Evolutionary conservation across 1,284 basidiomycete genomes (phyloP), one percentile per base, ranked within the genome.

Genomic region (Ustilago crameri): DNA sequence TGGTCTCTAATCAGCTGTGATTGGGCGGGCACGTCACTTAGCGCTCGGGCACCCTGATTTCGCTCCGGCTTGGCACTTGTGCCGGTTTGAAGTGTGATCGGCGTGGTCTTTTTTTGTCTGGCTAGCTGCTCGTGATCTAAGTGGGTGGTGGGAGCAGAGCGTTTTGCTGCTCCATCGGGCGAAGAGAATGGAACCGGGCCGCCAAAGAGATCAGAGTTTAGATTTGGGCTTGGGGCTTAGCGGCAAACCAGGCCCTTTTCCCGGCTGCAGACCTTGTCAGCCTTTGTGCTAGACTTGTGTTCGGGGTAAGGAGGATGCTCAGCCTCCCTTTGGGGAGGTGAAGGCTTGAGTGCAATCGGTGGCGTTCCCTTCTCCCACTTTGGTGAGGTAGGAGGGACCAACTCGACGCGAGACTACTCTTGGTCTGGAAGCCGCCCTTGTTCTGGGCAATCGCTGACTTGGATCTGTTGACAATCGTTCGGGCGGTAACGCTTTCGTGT

Each of bases 391-490:
- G 32, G 9, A 10, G 51, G 77, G 54, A 70, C 27, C 66, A 80
- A 80, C 78, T 80, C 78, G 76, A 80, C 75, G 78, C 78, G 78
- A 71, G 78, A 80, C 78, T 80, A 80, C 78, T 80, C 78, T 80
- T 71, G 72, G 65, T 62, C 75, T 76, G 75, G 60, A 63, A 68
- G 64, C 69, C 63, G 17, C 51, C 42, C 17, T 24, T 24, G 30
- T 37, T 23, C 45, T 27, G 32, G 14, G 45, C 37, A 14, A 35
- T 27, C 18, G 9, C 14, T 37, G 35, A 32, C 38, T 45, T 43
- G 38, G 35, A 4, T 23, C 45, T 15, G 18, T 20, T 40, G 34
- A 12, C n/a, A 22, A 40, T 60, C 42, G 12, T 44, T 26, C 34
- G 10, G n/a, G n/a, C n/a, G n/a, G 23, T 43, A 12, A 20, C 22